These are phyloP conservation scores for Thermomucor indicae-seudaticae DNA, from an alignment of 371 early-diverging fungal species.

Conservation along the genomic window DNA sequence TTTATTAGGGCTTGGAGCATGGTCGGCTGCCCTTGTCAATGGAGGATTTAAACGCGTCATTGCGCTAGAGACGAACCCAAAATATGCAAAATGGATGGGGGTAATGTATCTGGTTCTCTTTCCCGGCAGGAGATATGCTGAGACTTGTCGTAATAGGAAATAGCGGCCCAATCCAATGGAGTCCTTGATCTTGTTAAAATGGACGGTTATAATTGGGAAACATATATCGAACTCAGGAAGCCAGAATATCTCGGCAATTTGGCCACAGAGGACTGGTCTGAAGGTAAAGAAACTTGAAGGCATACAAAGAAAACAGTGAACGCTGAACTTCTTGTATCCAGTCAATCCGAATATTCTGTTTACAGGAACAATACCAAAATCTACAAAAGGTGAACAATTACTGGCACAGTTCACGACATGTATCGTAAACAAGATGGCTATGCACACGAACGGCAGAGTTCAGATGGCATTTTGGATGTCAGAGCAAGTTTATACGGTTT, in stretches of 20 bases:
- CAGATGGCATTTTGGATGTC: slow-evolving; percentile 48
- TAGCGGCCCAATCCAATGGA: slow-evolving; percentile 7
- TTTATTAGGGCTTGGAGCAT: slow-evolving; percentile 33
- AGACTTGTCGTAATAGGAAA: slow-evolving; percentile 3
- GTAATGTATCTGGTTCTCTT: too few species aligned
- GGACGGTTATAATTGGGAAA: slow-evolving; percentile 48
- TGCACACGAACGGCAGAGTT: slow-evolving; percentile 42
- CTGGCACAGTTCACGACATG: slow-evolving; percentile 40
- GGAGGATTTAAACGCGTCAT: slow-evolving; percentile 32
- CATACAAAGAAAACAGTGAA: neutral
- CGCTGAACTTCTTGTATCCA: neutral
- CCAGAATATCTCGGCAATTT: slow-evolving; percentile 24
- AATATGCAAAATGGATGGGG: slow-evolving; percentile 23
- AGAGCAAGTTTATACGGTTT: slow-evolving; percentile 24
- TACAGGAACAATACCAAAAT: slow-evolving; percentile 43
- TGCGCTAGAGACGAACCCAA: slow-evolving; percentile 25
- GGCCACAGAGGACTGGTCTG: slow-evolving; percentile 28
- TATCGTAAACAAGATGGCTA: slow-evolving; percentile 37
- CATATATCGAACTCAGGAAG: slow-evolving; percentile 29
- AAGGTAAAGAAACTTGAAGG: slow-evolving; percentile 15
- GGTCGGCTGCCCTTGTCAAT: slow-evolving; percentile 33
- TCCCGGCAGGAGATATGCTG: neutral
- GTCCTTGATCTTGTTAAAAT: slow-evolving; percentile 21
- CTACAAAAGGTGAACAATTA: slow-evolving; percentile 36
- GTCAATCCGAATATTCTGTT: slow-evolving; percentile 37